Conservation (phyloP, 768 basidiomycete genomes). For the Boletus speciosus region DNA sequence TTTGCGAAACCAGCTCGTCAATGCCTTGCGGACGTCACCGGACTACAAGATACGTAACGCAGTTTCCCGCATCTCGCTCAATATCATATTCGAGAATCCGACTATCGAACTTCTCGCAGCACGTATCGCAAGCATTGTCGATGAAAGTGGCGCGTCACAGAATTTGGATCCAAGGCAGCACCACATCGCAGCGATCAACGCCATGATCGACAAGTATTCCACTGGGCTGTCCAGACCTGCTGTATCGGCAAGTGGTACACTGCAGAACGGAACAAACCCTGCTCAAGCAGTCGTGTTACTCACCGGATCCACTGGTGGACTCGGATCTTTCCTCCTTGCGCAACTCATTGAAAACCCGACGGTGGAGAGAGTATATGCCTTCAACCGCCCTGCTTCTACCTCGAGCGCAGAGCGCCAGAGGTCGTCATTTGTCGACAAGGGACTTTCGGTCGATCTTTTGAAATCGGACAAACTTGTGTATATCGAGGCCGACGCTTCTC, state of each 20-base stretch:
- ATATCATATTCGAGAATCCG: slow-evolving; percentile 37
- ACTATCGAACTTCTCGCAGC: slow-evolving; percentile 24
- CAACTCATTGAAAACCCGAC: slow-evolving; percentile 20
- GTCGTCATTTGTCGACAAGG: slow-evolving; percentile 33
- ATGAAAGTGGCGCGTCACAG: background rate
- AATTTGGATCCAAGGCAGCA: background rate
- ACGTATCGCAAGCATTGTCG: slow-evolving; percentile 4
- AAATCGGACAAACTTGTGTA: slow-evolving; percentile 32
- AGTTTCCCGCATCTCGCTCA: slow-evolving; percentile 21
- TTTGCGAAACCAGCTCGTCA: slow-evolving; percentile 10
- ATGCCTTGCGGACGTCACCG: slow-evolving; percentile 22
- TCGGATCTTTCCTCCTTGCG: slow-evolving; percentile 37
- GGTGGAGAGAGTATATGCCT: slow-evolving; percentile 30
- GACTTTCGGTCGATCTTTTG: slow-evolving; percentile 29
- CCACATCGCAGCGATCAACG: slow-evolving; percentile 24
- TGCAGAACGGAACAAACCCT: background rate
- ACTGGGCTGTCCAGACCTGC: background rate
- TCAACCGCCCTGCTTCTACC: slow-evolving; percentile 27
- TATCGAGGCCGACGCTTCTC: slow-evolving; percentile 36
- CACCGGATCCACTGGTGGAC: slow-evolving; percentile 43
- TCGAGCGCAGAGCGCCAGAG: slow-evolving; percentile 27
- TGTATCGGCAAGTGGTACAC: background rate
- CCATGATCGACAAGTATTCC: slow-evolving; percentile 24
- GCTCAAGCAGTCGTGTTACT: slow-evolving; percentile 9
- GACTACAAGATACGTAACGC: slow-evolving; percentile 18